Percentiles rank a stretch among this genome's conserved stretches.
Evolutionary conservation across 73 alveolate genomes (phyloP).

Genomic region (Paramecium pentaurelia): DNA sequence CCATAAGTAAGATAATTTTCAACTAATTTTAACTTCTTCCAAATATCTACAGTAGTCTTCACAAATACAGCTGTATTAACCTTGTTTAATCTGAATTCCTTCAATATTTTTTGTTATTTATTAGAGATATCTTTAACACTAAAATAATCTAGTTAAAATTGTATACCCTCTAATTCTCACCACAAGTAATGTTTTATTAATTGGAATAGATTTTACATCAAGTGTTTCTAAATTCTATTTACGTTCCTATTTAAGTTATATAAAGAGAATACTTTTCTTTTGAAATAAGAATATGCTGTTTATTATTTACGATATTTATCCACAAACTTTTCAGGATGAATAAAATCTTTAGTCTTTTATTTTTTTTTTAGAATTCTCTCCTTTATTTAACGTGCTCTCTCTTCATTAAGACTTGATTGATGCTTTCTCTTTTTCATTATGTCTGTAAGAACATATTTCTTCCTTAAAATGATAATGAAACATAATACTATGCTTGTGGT

Average conservation of each 20-base stretch:
- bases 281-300: constrained; percentile 55
- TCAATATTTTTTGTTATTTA: constrained; percentile 7
- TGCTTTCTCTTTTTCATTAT: constrained; percentile 58
- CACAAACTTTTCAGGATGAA: constrained; percentile 55
- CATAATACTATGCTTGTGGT: constrained; percentile 34
- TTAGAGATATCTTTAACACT: constrained; percentile 56
- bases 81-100: constrained; percentile 17
- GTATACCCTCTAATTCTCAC: constrained; percentile 62
- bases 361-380: constrained; percentile 40
- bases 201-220: constrained; percentile 25
- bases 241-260: not conserved
- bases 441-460: constrained; percentile 56
- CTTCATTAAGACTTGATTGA: constrained; percentile 5
- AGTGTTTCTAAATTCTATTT: constrained; percentile 36
- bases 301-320: constrained; percentile 38
- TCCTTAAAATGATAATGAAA: not conserved
- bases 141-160: not conserved
- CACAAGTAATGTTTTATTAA: constrained; percentile 52
- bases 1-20: constrained; percentile 60
- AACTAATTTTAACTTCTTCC: constrained; percentile 48
- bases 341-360: constrained; percentile 24
- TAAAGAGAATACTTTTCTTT: not conserved
- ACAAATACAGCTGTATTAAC: constrained; percentile 50
- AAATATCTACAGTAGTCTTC: not conserved
- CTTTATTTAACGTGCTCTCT: constrained; percentile 44